Percentiles rank a stretch among this genome's conserved stretches.
These are phyloP conservation scores for Poterioochromonas sp. DNA, from an alignment of 352 stramenopile species.

Conservation along the genomic window DNA sequence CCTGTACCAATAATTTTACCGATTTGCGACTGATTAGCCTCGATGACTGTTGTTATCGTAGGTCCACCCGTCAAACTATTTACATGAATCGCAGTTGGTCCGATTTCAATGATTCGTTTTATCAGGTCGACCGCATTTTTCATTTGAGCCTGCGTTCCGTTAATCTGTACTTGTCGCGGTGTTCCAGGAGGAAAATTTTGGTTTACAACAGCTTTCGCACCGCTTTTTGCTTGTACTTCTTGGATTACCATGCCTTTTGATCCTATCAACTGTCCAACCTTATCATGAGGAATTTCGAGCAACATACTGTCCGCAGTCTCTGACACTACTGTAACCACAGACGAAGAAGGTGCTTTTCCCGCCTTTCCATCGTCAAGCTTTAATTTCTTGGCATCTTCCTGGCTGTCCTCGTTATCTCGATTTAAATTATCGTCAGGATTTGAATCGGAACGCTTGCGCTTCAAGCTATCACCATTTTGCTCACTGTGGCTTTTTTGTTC, in stretches of 20 bases:
- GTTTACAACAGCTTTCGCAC: constrained; percentile 15
- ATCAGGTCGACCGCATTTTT: not conserved
- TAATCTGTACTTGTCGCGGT: not conserved
- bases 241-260: constrained; percentile 31
- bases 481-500: too few species aligned
- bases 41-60: not conserved
- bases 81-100: constrained; percentile 20
- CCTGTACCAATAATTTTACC: constrained; percentile 33
- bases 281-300: constrained; percentile 25
- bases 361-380: too few species aligned
- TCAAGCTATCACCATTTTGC: too few species aligned
- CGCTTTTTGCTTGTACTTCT: constrained; percentile 24
- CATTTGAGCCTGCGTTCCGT: not conserved
- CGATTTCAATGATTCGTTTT: not conserved
- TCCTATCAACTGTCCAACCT: constrained; percentile 33
- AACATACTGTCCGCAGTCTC: not conserved
- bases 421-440: too few species aligned
- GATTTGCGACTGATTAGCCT: not conserved
- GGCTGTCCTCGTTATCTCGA: too few species aligned
- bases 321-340: too few species aligned
- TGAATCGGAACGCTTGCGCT: too few species aligned
- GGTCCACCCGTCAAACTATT: constrained; percentile 4
- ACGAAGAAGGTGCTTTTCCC: too few species aligned
- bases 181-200: constrained; percentile 30
- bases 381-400: too few species aligned